Percentiles rank a stretch among this genome's conserved stretches.
Evolutionary conservation across 768 basidiomycete species (phyloP).

Genomic region (Lactarius akahatsu): DNA sequence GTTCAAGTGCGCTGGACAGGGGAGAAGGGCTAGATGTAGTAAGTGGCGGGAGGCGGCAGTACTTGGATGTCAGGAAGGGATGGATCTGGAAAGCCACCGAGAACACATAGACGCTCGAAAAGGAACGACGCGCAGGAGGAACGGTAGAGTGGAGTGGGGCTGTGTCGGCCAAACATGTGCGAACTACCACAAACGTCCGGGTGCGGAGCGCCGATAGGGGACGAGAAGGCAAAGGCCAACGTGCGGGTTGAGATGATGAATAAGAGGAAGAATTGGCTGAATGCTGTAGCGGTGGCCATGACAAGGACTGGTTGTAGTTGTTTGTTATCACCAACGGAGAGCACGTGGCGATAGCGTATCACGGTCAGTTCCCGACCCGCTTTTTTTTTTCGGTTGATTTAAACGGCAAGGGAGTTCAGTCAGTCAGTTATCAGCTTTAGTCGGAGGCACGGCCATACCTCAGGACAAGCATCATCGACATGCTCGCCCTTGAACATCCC

Average conservation of each 20-base stretch:
- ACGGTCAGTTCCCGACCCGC: not conserved
- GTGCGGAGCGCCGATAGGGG: constrained; percentile 2
- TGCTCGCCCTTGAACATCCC: constrained; percentile 54
- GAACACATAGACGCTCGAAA: not conserved
- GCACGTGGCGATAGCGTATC: constrained; percentile 19
- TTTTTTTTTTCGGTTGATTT: constrained; percentile 13
- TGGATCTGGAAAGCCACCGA: constrained; percentile 13
- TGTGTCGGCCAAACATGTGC: constrained; percentile 9
- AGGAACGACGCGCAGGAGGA: constrained; percentile 6
- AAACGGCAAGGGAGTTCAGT: not conserved
- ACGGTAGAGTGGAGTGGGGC: not conserved
- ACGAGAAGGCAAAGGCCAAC: not conserved
- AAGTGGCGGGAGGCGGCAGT: not conserved
- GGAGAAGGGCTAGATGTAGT: not conserved
- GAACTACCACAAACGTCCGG: not conserved
- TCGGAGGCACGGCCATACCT: constrained; percentile 1
- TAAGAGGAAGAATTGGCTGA: not conserved
- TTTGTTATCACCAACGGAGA: not conserved
- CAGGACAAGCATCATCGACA: constrained; percentile 30
- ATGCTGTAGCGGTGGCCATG: not conserved
- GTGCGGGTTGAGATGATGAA: not conserved
- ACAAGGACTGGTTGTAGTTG: not conserved
- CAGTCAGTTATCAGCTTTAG: not conserved
- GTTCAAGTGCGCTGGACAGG: not conserved
- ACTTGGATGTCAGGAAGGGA: not conserved